Evolutionary conservation across 1,284 basidiomycete species (phyloP).

Genomic region (Exsudoporus floridanus): DNA sequence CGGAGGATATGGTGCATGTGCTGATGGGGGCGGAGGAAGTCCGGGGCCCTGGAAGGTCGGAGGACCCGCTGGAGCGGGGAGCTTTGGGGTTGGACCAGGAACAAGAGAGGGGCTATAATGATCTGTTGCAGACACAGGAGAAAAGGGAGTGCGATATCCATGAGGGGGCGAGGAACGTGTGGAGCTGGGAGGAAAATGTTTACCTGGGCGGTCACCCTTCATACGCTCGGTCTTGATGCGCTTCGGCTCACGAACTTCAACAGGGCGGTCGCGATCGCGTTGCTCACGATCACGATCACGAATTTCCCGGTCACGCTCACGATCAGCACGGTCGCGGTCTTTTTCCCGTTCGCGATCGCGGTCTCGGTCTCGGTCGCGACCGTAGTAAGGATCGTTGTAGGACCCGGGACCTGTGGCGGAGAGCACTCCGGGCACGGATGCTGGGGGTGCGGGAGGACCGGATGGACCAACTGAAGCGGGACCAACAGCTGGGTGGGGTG

Average conservation of each 20-base stretch:
- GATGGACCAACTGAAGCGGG: constrained; percentile 35
- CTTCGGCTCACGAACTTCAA: constrained; percentile 44
- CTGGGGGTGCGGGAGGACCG: constrained; percentile 30
- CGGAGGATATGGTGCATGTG: constrained; percentile 38
- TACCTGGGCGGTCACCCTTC: constrained; percentile 42
- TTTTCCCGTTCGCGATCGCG: constrained; percentile 41
- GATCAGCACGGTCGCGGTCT: constrained; percentile 38
- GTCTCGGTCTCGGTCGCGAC: constrained; percentile 42
- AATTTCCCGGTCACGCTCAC: constrained; percentile 39
- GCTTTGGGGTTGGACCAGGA: constrained; percentile 35
- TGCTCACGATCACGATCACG: constrained; percentile 41
- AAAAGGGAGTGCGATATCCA: constrained; percentile 28
- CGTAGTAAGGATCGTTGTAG: constrained; percentile 42
- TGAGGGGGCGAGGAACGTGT: constrained; percentile 31
- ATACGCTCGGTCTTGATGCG: constrained; percentile 48
- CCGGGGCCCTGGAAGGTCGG: constrained; percentile 40
- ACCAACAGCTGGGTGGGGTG: constrained; percentile 36
- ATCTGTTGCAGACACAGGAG: constrained; percentile 29
- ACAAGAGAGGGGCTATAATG: constrained; percentile 38
- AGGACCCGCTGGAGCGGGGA: constrained; percentile 31
- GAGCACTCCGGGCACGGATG: constrained; percentile 31
- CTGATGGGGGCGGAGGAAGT: constrained; percentile 37
- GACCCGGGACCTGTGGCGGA: constrained; percentile 36
- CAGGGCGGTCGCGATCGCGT: constrained; percentile 36
- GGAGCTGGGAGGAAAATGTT: constrained; percentile 25